Base-by-base conservation (phyloP, 805 yeast species). In the Candida morakotiae region DNA sequence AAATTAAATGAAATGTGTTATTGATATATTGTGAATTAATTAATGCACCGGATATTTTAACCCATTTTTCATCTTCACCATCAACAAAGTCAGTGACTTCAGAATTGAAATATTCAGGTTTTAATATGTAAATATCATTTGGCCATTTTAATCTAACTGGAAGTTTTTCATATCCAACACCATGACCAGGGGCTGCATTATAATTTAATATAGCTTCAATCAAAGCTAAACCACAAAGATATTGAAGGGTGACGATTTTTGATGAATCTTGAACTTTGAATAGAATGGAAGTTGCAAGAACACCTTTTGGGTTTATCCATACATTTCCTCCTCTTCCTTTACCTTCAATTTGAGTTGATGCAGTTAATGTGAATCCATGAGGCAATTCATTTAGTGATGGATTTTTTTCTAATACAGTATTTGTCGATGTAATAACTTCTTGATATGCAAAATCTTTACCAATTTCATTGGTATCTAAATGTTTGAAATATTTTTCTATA, bases 81-180 rank as follows among this genome's bases (percentile, higher is more conserved):
- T 70, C 67, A 0, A 69, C 64, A 4, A 68, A 66, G 10, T 50
- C 31, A 25, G 56, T 53, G 9, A 64, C 61, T 11, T 64, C 55
- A 11, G 42, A 38, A 37, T 46, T 43, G 47, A 57, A 71, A 45
- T 64, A 74, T 37, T 79, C 79, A 1, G 95, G 94, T 38, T 76
- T 79, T 48, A 78, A 55, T 3, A 83, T 78, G 53, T 87, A 93
- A 10, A 93, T 64, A 58, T 93, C 99, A 56, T 93, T 93, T 2
- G 99, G 99, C 99, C 99, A 93, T 56, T 93, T 93, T 42, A 93
- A 72, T 35, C 78, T 72, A 11, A 91, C 69, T 0, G 96, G 97
- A 47, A 93, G 60, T 31, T 78, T 82, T 15, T 78, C 81, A 54
- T 81, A 87, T 0, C 85, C 87, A 0, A 62, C 59, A 2, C 69